Evolutionary conservation across 1,284 basidiomycete species (phyloP), one percentile per base, ranked within the genome.

Genomic region (Ceratobasidium sp.): DNA sequence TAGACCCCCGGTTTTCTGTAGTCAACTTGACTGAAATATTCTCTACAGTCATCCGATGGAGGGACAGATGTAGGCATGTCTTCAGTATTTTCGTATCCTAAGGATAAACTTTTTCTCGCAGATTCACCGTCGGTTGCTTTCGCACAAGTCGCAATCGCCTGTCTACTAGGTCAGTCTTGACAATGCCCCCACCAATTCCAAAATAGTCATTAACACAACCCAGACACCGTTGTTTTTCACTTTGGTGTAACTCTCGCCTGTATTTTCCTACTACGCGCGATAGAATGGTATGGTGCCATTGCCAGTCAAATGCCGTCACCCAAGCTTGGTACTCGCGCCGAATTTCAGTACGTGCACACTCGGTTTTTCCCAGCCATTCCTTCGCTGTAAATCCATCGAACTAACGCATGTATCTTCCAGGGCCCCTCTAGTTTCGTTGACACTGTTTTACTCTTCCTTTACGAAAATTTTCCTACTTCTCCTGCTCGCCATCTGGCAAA

Each of bases 381-480:
- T n/a, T 27, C 55, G 2, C 20, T 23, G 16, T 30, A 16, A 38
- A 23, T 48, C 44, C 27, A 30, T 30, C 41, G 8, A 44, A 44
- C 41, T 44, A 16, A 41, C 30, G 54, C 38, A 64, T 54, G 20
- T 10, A n/a, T 60, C 30, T 23, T 35, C 33, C 62, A 94, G 93
- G 81, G 89, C 91, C 69, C 90, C 90, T 0, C 88, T 95, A 50
- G 89, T 96, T 50, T 91, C 94, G 1, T 87, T 97, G 20, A 92
- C 93, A 3, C 86, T 97, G 3, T 88, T 97, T 79, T 96, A 96
- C 83, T 95, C 95, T 0, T 95, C 96, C 0, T 86, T 97, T 48
- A 93, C 94, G 1, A 97, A 97, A 80, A 88, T 96, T 10, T 93
- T 96, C 82, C 88, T 97, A 3, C 90, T 96, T 30, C 90, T 95